Evolutionary conservation across 306 rosid genomes (phyloP).

Genomic region (Citrullus colocynthis): DNA sequence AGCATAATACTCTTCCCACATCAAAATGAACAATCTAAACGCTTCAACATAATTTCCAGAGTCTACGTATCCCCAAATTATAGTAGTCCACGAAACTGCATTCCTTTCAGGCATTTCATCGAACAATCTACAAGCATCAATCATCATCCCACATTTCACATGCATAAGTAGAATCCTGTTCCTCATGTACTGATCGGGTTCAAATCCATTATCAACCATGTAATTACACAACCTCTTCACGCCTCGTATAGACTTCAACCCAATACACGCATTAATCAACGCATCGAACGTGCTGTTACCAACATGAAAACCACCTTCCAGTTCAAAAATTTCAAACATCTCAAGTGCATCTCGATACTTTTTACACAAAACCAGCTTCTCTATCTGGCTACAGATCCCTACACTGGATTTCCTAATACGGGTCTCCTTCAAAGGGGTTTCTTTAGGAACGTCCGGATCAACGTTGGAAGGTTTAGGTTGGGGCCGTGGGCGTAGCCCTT

Average conservation of each 20-base stretch:
- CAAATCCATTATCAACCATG: constrained; percentile 46
- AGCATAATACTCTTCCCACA: constrained; percentile 55
- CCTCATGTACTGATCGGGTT: constrained; percentile 49
- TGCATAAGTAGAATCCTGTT: constrained; percentile 72
- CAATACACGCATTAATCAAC: constrained; percentile 53
- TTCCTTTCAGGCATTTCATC: constrained; percentile 50
- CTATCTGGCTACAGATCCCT: constrained; percentile 53
- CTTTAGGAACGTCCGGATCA: constrained; percentile 16
- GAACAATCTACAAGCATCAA: constrained; percentile 52
- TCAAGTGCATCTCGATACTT: constrained; percentile 57
- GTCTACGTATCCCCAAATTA: constrained; percentile 53
- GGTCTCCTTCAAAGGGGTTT: constrained; percentile 14
- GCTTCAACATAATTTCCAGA: constrained; percentile 55
- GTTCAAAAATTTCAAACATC: constrained; percentile 70
- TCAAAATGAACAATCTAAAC: constrained; percentile 29
- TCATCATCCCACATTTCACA: constrained; percentile 56
- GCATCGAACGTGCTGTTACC: constrained; percentile 54
- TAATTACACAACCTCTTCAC: constrained; percentile 53
- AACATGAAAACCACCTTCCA: constrained; percentile 30
- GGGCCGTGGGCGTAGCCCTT: constrained; percentile 35
- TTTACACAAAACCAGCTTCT: constrained; percentile 50
- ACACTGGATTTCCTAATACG: constrained; percentile 21
- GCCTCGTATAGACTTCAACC: constrained; percentile 48
- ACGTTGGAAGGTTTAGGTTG: constrained; percentile 24
- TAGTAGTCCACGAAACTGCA: constrained; percentile 46